A percentile compares a stretch with the other conserved stretches of the same genome.
Conservation (phyloP, 2,329 filamentous ascomycete genomes). For the Cladophialophora chaetospira region DNA sequence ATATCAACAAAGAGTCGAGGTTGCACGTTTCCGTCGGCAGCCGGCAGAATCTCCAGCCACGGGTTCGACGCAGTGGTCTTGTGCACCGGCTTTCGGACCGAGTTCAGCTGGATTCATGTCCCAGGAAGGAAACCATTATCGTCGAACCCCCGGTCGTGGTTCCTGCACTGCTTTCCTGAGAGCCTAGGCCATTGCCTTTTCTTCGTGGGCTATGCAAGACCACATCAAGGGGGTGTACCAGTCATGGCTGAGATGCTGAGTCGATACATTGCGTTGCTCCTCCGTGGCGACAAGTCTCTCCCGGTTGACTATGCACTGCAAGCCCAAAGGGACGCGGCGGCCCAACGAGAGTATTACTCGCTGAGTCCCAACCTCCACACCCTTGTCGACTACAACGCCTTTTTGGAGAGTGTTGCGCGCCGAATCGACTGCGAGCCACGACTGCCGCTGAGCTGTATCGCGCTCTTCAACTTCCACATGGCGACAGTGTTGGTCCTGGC, state of each 20-base stretch:
- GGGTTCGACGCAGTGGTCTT: slow-evolving; percentile 17
- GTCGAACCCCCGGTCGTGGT: slow-evolving; percentile 19
- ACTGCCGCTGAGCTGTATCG: not conserved
- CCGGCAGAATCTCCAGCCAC: slow-evolving; percentile 3
- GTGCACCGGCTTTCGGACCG: slow-evolving; percentile 13
- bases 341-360: slow-evolving; percentile 17
- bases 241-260: slow-evolving; percentile 23
- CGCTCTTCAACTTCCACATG: slow-evolving; percentile 19
- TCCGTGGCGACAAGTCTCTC: slow-evolving; percentile 7
- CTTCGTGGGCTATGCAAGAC: slow-evolving; percentile 18
- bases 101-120: slow-evolving; percentile 15
- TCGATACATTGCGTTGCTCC: slow-evolving; percentile 16
- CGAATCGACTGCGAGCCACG: slow-evolving; percentile 17
- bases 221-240: slow-evolving; percentile 18
- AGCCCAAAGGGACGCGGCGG: slow-evolving; percentile 10
- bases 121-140: not conserved
- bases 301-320: slow-evolving; percentile 9
- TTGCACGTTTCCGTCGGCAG: slow-evolving; percentile 6
- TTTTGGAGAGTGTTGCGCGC: slow-evolving; percentile 18
- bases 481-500: slow-evolving; percentile 3
- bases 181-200: slow-evolving; percentile 20
- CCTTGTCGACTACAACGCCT: slow-evolving; percentile 19
- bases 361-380: slow-evolving; percentile 19
- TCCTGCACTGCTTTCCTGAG: slow-evolving; percentile 18
- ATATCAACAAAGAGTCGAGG: slow-evolving; percentile 6